phyloP scores from a whole-genome alignment of 306 rosid genomes.

The Acacia melanoxylon region DNA sequence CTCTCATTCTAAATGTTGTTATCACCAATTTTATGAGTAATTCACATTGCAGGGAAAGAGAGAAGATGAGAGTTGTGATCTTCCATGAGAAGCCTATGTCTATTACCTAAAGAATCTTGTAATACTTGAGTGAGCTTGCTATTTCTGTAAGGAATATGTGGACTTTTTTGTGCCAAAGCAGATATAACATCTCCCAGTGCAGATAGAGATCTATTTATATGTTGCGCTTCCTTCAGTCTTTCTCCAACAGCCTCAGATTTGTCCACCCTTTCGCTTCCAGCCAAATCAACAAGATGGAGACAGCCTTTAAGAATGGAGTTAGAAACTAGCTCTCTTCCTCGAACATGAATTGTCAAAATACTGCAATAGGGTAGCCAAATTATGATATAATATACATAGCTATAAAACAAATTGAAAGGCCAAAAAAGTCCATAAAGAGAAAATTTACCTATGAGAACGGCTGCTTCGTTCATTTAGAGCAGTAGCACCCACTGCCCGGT shows the following conservation, averaged over 20 bases:
- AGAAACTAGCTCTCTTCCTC: conserved; percentile 74
- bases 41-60: not conserved
- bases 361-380: conserved; percentile 49
- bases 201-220: conserved; percentile 93
- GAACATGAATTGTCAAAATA: conserved; percentile 85
- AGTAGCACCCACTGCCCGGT: conserved; percentile 93
- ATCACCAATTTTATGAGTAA: conserved; percentile 1
- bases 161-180: conserved; percentile 94
- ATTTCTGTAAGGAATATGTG: conserved; percentile 90
- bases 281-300: conserved; percentile 97
- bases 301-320: conserved; percentile 82
- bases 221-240: conserved; percentile 94
- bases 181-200: conserved; percentile 97
- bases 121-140: conserved; percentile 97
- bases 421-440: conserved; percentile 10
- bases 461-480: conserved; percentile 96
- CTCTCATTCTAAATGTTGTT: not conserved
- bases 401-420: conserved; percentile 6
- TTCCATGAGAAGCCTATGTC: not conserved
- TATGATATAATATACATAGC: not conserved
- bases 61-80: not conserved
- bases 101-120: conserved; percentile 93
- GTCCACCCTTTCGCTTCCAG: conserved; percentile 97
- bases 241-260: conserved; percentile 98
- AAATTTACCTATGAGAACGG: conserved; percentile 83